Percentiles rank a stretch among this genome's conserved stretches.
Conservation (phyloP, 2,329 filamentous ascomycete species). For the Fusarium haematococcum region DNA sequence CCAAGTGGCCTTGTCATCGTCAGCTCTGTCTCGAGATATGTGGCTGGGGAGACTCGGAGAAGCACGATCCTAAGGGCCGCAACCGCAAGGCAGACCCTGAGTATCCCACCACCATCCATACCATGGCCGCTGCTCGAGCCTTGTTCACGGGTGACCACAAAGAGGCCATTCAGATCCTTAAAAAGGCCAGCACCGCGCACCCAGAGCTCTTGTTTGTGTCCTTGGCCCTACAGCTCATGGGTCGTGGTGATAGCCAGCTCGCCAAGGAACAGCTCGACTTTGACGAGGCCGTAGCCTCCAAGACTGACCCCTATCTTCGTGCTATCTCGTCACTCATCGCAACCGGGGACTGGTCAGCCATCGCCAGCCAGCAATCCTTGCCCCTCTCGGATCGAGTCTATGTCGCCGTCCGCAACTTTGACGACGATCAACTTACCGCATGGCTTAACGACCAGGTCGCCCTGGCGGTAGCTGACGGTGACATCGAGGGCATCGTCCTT, state of each 20-base stretch:
- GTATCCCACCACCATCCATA: slow-evolving; percentile 68
- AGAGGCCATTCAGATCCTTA: slow-evolving; percentile 77
- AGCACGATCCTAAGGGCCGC: slow-evolving; percentile 56
- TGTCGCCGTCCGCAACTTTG: slow-evolving; percentile 76
- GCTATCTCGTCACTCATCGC: slow-evolving; percentile 83
- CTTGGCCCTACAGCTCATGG: slow-evolving; percentile 73
- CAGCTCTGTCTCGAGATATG: slow-evolving; percentile 82
- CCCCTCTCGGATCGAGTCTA: slow-evolving; percentile 80
- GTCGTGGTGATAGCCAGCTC: slow-evolving; percentile 58
- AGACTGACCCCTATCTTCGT: slow-evolving; percentile 82
- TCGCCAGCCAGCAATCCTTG: slow-evolving; percentile 79
- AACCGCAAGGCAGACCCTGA: slow-evolving; percentile 58
- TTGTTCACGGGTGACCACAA: slow-evolving; percentile 78
- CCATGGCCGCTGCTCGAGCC: slow-evolving; percentile 81
- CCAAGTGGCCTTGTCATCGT: slow-evolving; percentile 75
- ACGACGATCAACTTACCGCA: slow-evolving; percentile 69
- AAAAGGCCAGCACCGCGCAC: slow-evolving; percentile 71
- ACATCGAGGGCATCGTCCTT: slow-evolving; percentile 82
- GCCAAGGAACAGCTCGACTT: slow-evolving; percentile 67
- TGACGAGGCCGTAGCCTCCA: slow-evolving; percentile 69
- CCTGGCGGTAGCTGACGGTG: slow-evolving; percentile 72
- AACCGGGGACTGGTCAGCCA: slow-evolving; percentile 79
- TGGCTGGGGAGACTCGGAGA: slow-evolving; percentile 73
- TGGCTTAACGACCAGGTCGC: slow-evolving; percentile 77
- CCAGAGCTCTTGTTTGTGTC: slow-evolving; percentile 77